Evolutionary conservation across 371 early-diverging fungal species (phyloP).

Genomic region (Chytridiales sp.): DNA sequence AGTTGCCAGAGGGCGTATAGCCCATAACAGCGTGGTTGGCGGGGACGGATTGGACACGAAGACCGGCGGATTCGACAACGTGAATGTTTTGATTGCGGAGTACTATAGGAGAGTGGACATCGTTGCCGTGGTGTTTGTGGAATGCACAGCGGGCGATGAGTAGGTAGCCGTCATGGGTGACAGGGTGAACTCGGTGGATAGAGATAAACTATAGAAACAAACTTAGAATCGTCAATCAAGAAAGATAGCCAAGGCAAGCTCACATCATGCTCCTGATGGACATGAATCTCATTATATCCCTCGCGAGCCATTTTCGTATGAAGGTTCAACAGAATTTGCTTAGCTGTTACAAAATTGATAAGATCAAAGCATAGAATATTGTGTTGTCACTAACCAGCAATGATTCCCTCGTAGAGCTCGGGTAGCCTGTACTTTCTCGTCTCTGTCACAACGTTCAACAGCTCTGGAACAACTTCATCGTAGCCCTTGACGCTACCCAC

Average conservation of each 20-base stretch:
- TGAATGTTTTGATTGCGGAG: slow-evolving; percentile 45
- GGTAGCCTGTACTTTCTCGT: slow-evolving; percentile 67
- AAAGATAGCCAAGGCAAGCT: not conserved
- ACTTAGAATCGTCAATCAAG: not conserved
- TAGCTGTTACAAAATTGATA: slow-evolving; percentile 48
- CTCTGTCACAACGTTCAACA: slow-evolving; percentile 87
- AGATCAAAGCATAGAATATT: not conserved
- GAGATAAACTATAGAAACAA: slow-evolving; percentile 62
- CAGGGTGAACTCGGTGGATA: slow-evolving; percentile 89
- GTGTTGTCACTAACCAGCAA: slow-evolving; percentile 34
- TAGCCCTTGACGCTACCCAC: slow-evolving; percentile 95
- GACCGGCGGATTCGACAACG: slow-evolving; percentile 39
- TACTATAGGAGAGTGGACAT: slow-evolving; percentile 44
- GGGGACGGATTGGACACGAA: slow-evolving; percentile 27
- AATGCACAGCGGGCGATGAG: slow-evolving; percentile 88
- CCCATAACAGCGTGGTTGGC: not conserved
- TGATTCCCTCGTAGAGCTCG: slow-evolving; percentile 48
- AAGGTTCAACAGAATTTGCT: slow-evolving; percentile 67
- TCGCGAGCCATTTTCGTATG: slow-evolving; percentile 80
- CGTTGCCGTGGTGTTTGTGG: slow-evolving; percentile 21
- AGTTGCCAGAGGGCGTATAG: not conserved
- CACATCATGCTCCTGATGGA: slow-evolving; percentile 88
- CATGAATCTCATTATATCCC: slow-evolving; percentile 86
- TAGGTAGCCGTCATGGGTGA: slow-evolving; percentile 85
- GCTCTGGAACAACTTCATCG: slow-evolving; percentile 85